Evolutionary conservation across 495 filamentous ascomycete genomes (phyloP), one percentile per base, ranked within the genome.

Genomic region (Venustampulla echinocandica): DNA sequence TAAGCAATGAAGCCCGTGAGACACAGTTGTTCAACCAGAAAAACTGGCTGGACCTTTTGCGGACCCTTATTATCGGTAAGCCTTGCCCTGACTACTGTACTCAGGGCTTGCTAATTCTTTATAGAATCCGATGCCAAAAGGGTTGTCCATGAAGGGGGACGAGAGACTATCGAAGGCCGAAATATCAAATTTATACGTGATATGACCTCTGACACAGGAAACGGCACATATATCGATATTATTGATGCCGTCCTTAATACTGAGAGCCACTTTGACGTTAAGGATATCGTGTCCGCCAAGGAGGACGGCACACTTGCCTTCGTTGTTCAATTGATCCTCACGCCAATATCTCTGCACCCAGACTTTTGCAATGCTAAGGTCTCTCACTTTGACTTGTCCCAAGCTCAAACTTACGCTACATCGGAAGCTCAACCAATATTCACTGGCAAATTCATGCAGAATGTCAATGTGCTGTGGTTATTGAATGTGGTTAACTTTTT

Each of bases 401-500:
- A 60, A 40, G 19, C 30, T 9, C 10, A 32, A 11, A 52, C 30
- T 3, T 60, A 60, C 32, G 27, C 23, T 27, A 23, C 22, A 10
- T 9, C 25, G 7, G 21, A 21, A 10, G 10, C 13, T 9, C 40
- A 51, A 15, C 54, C 57, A 17, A 13, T 55, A 7, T 57, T 60
- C 25, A 20, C 38, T 14, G 57, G 54, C 0, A 34, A 24, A 9
- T 40, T 18, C 13, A 52, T 49, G 23, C 13, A 44, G 9, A n/a
- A 42, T 15, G 24, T 57, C 17, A 55, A 60, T 32, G 22, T 45
- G 3, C 41, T 36, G 7, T 47, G 46, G 46, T 40, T 58, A 6
- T 27, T 55, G 4, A 45, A 57, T 21, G 34, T 37, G 5, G 37
- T 54, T 17, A 61, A 61, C 23, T 56, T 55, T 52, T 61, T 61